Evolutionary conservation across 2,329 filamentous ascomycete species (phyloP).

Genomic region (Byssochlamys sp.): DNA sequence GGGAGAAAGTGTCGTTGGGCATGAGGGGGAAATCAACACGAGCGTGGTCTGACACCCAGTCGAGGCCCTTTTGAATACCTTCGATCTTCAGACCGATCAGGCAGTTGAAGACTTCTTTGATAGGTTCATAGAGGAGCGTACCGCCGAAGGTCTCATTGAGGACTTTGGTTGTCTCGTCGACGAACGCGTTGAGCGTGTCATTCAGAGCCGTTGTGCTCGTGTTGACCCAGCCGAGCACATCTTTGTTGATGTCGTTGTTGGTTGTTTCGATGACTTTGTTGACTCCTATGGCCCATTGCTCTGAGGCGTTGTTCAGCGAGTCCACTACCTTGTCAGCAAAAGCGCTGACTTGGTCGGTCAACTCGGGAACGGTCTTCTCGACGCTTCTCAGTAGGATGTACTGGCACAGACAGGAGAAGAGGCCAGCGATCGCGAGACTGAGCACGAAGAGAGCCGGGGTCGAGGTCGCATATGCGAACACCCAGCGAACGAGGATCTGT

Average conservation of each 20-base stretch:
- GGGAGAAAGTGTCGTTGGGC: slow-evolving; percentile 69
- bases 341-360: slow-evolving; percentile 63
- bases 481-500: slow-evolving; percentile 70
- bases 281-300: slow-evolving; percentile 64
- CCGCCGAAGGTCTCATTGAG: slow-evolving; percentile 71
- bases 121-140: slow-evolving; percentile 68
- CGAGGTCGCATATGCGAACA: slow-evolving; percentile 77
- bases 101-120: slow-evolving; percentile 72
- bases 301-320: slow-evolving; percentile 63
- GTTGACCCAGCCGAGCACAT: slow-evolving; percentile 79
- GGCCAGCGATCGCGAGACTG: slow-evolving; percentile 68
- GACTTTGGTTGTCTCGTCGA: slow-evolving; percentile 63
- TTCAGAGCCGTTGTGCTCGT: slow-evolving; percentile 77
- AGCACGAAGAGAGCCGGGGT: slow-evolving; percentile 76
- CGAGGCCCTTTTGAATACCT: slow-evolving; percentile 75
- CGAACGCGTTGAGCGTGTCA: slow-evolving; percentile 71
- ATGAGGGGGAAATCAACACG: slow-evolving; percentile 72
- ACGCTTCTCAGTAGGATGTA: slow-evolving; percentile 65
- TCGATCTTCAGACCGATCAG: slow-evolving; percentile 81
- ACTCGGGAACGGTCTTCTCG: slow-evolving; percentile 63
- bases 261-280: slow-evolving; percentile 60
- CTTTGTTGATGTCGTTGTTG: slow-evolving; percentile 66
- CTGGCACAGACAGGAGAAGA: slow-evolving; percentile 75
- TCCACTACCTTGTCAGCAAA: slow-evolving; percentile 70
- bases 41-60: slow-evolving; percentile 83